Evolutionary conservation across 2,329 filamentous ascomycete genomes (phyloP).

Genomic region (Orbilia brochopaga): DNA sequence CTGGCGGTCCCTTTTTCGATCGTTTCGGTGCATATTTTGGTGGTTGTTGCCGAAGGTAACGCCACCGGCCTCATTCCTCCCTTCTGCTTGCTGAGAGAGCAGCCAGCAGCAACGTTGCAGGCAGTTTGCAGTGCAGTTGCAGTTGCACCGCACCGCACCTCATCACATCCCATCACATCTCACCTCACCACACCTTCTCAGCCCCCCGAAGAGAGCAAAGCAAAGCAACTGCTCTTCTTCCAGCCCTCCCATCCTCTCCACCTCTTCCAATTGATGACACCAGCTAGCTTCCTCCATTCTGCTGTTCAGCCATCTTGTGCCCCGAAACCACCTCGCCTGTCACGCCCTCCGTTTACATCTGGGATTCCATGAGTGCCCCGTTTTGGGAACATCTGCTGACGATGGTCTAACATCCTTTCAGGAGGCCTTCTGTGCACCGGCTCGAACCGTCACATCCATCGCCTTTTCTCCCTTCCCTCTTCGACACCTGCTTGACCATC

Average conservation of each 20-base stretch:
- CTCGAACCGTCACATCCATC: constrained; percentile 15
- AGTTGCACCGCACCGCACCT: background rate
- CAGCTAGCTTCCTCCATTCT: background rate
- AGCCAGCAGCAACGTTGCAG: constrained; percentile 1
- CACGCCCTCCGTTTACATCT: constrained; percentile 15
- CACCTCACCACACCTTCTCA: constrained; percentile 6
- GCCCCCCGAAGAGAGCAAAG: constrained; percentile 7
- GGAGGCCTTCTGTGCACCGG: constrained; percentile 35
- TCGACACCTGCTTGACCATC: constrained; percentile 12
- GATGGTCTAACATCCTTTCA: constrained; percentile 49
- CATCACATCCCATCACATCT: constrained; percentile 7
- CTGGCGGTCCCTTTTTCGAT: constrained; percentile 13
- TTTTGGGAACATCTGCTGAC: constrained; percentile 42
- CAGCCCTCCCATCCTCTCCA: constrained; percentile 9
- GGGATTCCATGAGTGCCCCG: constrained; percentile 29
- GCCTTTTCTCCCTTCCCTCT: background rate
- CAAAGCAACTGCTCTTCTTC: constrained; percentile 8
- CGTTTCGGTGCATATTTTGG: constrained; percentile 43
- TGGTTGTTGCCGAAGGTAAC: constrained; percentile 41
- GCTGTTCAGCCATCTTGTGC: constrained; percentile 4
- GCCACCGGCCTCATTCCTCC: constrained; percentile 33
- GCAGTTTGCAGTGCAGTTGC: too few relatives aligned
- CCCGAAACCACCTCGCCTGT: constrained; percentile 6
- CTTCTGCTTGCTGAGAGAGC: background rate
- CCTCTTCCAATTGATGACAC: background rate